Percentiles rank a stretch among this genome's conserved stretches.
Conservation (phyloP, 192 early-diverging fungal genomes). For the Mortierella hygrophila region DNA sequence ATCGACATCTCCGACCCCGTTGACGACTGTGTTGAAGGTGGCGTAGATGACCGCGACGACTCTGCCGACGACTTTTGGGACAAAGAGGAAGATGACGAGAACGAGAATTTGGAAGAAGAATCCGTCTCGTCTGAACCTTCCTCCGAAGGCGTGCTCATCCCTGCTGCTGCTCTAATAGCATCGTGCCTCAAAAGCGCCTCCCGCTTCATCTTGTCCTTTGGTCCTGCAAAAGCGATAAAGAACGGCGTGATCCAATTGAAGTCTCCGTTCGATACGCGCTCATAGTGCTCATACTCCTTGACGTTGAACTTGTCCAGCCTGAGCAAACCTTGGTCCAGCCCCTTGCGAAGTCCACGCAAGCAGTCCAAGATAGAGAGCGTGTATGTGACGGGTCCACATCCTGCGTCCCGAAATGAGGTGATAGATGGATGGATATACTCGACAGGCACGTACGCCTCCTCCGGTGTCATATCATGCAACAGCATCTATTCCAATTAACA, state of each 20-base stretch:
- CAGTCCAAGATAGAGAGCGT: conserved; percentile 77
- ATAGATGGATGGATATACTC: conserved; percentile 62
- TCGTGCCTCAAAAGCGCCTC: not conserved
- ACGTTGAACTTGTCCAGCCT: conserved; percentile 70
- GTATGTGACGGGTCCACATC: conserved; percentile 75
- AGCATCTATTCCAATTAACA: conserved; percentile 62
- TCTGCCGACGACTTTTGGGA: not conserved
- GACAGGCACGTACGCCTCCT: conserved; percentile 71
- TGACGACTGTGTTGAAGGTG: conserved; percentile 10
- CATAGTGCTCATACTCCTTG: conserved; percentile 81
- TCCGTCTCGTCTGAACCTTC: not conserved
- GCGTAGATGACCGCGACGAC: conserved; percentile 14
- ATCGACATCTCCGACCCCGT: not conserved
- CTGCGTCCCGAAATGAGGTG: conserved; percentile 78
- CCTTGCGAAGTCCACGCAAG: conserved; percentile 71
- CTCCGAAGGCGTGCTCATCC: not conserved
- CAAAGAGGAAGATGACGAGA: not conserved
- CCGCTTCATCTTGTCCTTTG: conserved; percentile 63
- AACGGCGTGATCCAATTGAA: conserved; percentile 81
- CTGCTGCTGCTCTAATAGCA: not conserved
- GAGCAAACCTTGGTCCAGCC: conserved; percentile 68
- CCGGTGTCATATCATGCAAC: conserved; percentile 69
- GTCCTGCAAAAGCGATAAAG: conserved; percentile 79
- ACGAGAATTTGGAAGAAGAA: conserved; percentile 7
- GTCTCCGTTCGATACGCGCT: conserved; percentile 77